Evolutionary conservation across 169 alveolate genomes (phyloP).

Genomic region (Cryptosporidium meleagridis): DNA sequence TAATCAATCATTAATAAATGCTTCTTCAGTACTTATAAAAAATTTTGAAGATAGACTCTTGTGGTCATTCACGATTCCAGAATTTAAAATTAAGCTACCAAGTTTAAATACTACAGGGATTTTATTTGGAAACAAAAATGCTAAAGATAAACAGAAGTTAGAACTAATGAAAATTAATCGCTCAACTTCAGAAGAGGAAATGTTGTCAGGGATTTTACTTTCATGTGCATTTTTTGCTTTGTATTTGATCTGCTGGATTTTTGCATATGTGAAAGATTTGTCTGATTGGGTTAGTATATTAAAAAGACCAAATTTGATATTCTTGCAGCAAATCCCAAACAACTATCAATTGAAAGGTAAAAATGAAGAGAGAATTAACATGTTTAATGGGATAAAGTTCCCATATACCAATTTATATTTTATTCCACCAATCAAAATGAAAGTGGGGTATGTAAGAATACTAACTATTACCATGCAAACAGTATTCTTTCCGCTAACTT

Average conservation of each 20-base stretch:
- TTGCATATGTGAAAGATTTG: constrained; percentile 44
- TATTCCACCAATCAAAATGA: constrained; percentile 26
- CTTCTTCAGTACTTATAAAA: not conserved
- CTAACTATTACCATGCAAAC: constrained; percentile 45
- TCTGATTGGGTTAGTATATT: constrained; percentile 63
- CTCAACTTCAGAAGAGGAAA: constrained; percentile 71
- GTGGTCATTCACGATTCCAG: constrained; percentile 33
- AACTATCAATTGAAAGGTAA: not conserved
- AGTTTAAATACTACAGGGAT: not conserved
- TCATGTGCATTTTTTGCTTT: constrained; percentile 55
- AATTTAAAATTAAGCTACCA: constrained; percentile 19
- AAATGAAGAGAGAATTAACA: not conserved
- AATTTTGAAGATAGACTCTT: not conserved
- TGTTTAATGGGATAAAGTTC: constrained; percentile 5
- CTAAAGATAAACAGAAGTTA: not conserved
- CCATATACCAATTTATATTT: constrained; percentile 31
- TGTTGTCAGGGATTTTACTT: constrained; percentile 30
- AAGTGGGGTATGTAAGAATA: constrained; percentile 44
- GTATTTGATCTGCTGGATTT: constrained; percentile 52
- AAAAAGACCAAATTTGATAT: constrained; percentile 27
- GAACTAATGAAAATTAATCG: constrained; percentile 30
- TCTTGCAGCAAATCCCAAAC: constrained; percentile 47
- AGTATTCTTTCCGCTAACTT: constrained; percentile 29
- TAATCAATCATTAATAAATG: not conserved
- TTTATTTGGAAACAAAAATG: not conserved